Percentiles rank a stretch among this genome's conserved stretches.
Conservation (phyloP, 306 rosid genomes). For the Vigna angularis region DNA sequence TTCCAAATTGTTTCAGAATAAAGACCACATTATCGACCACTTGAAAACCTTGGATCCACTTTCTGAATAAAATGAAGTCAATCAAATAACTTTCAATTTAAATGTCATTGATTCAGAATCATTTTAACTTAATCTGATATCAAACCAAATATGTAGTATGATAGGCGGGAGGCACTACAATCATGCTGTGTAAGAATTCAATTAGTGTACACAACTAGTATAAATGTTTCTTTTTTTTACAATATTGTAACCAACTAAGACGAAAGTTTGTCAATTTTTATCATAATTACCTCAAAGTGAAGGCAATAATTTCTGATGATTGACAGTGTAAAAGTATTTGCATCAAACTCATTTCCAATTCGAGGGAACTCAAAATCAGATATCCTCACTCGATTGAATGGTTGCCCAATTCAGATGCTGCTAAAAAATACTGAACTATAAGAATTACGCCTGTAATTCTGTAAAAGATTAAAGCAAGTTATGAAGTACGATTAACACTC, state of each 20-base stretch:
- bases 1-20: not conserved
- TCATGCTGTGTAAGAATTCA: not conserved
- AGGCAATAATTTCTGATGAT: not conserved
- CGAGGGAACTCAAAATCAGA: not conserved
- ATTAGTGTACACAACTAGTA: not conserved
- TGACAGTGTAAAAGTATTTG: not conserved
- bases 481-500: not conserved
- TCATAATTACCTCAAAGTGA: not conserved
- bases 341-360: slow-evolving; percentile 1
- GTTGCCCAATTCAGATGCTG: not conserved
- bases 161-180: too few relatives aligned
- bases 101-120: too few relatives aligned
- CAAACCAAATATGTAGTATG: too few relatives aligned
- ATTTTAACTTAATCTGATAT: too few relatives aligned
- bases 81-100: too few relatives aligned
- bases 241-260: not conserved
- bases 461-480: not conserved
- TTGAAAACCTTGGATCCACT: too few relatives aligned
- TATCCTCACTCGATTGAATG: not conserved
- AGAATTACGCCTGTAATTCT: not conserved
- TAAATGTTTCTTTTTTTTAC: not conserved
- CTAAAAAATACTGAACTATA: slow-evolving; percentile 7
- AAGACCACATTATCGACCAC: not conserved
- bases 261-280: not conserved
- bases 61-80: too few relatives aligned